Conservation (phyloP, 2,329 filamentous ascomycete species). For the Neurospora sp. region DNA sequence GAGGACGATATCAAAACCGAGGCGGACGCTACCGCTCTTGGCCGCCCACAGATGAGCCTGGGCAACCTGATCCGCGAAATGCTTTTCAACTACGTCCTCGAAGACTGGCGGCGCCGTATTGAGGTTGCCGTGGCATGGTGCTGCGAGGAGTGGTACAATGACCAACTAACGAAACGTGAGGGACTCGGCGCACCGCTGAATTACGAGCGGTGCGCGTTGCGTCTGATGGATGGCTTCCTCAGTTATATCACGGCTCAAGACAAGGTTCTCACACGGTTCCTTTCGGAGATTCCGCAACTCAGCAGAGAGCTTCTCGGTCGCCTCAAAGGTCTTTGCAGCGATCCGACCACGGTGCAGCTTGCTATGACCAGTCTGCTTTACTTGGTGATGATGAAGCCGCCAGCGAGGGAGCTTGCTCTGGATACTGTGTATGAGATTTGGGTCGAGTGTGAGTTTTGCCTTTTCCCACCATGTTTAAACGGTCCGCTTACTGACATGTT, state of each 20-base stretch:
- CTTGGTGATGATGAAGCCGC: conserved; percentile 58
- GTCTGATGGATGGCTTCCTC: conserved; percentile 79
- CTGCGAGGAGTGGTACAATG: conserved; percentile 97
- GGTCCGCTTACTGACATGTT: conserved; percentile 5
- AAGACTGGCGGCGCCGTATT: conserved; percentile 84
- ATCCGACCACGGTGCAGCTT: conserved; percentile 54
- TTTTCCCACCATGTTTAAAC: neutral
- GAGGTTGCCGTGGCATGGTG: conserved; percentile 90
- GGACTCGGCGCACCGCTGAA: conserved; percentile 44
- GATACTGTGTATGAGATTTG: conserved; percentile 59
- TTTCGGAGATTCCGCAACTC: conserved; percentile 83
- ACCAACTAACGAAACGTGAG: conserved; percentile 42
- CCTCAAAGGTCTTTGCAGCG: conserved; percentile 57
- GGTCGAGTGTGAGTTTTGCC: conserved; percentile 48
- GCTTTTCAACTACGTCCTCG: conserved; percentile 77
- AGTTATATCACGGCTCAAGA: conserved; percentile 89
- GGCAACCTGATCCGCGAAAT: conserved; percentile 67
- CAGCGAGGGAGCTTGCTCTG: conserved; percentile 51
- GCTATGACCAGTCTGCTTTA: conserved; percentile 57
- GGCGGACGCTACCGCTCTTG: conserved; percentile 23
- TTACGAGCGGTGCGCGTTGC: conserved; percentile 71
- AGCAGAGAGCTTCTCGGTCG: conserved; percentile 61
- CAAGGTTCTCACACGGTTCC: conserved; percentile 78
- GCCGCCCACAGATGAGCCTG: conserved; percentile 34
- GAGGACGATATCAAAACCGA: conserved; percentile 54